Evolutionary conservation across 1,284 basidiomycete genomes (phyloP), one percentile per base, ranked within the genome.

Genomic region (Porodaedalea pini): DNA sequence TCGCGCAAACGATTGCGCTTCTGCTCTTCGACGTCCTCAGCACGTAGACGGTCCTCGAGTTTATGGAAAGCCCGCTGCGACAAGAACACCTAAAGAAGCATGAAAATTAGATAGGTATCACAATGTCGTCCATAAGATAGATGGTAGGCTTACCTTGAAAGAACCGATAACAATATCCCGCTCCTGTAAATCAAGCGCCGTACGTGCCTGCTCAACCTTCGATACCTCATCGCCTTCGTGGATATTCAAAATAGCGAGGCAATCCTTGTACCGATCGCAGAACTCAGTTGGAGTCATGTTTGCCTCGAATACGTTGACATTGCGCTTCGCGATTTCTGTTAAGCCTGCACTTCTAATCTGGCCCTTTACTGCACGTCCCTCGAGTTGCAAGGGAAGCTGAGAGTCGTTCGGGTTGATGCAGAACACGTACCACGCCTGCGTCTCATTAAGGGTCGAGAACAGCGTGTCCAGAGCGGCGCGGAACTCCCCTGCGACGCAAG

Each of bases 391-490:
- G 29, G 94, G 92, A 17, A 98, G 75, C 69, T 97, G 94, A 17
- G 91, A 89, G 73, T 98, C 94, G 69, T 98, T 98, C 8, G 94
- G 94, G 65, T 92, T 94, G 62, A 98, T 71, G 68, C 93, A 97
- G 71, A 97, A 90, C 4, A 97, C 81, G 67, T 88, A 90, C 95
- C 95, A 98, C 1, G 86, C 76, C 73, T 97, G 92, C 11, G 92
- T 89, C 64, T 97, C 94, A 56, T 90, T 86, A 19, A 98, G 77
- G 0, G 93, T 95, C 62, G 92, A 85, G 65, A 98, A 91, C 4
- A 98, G 79, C 0, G 86, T 88, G 65, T 92, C 87, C 32, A 98
- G 73, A 0, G 94, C 91, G 0, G 83, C 73, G 62, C 85, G 82
- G 77, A 97, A 94, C 70, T 94, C 91, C 55, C 94, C 94, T 1